A percentile compares a stretch with the other conserved stretches of the same genome.
Conservation (phyloP, 306 rosid species). For the Medicago ruthenica region DNA sequence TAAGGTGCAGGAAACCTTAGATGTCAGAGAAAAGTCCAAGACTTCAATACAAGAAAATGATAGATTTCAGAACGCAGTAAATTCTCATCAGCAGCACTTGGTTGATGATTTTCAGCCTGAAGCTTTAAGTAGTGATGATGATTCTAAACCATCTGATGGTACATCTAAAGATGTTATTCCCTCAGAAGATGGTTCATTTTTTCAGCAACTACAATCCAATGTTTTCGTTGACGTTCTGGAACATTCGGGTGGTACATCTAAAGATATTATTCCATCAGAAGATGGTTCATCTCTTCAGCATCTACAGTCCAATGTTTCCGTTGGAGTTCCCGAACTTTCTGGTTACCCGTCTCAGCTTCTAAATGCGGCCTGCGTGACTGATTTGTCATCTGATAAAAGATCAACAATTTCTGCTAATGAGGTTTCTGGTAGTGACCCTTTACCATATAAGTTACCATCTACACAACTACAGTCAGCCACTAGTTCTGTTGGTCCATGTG, state of each 20-base stretch:
- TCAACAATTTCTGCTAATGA: conserved; percentile 47
- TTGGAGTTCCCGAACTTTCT: conserved; percentile 51
- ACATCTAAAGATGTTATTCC: conserved; percentile 25
- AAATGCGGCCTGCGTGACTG: conserved; percentile 46
- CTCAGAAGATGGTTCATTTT: conserved; percentile 43
- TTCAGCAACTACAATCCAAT: conserved; percentile 48
- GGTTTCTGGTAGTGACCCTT: conserved; percentile 52
- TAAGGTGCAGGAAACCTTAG: conserved; percentile 44
- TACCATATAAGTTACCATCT: conserved; percentile 43
- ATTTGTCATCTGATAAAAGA: conserved; percentile 51
- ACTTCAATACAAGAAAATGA: conserved; percentile 41
- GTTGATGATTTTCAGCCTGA: conserved; percentile 49
- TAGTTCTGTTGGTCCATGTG: conserved; percentile 48
- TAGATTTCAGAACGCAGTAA: conserved; percentile 41
- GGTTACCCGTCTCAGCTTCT: conserved; percentile 44
- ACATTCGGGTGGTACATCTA: conserved; percentile 46
- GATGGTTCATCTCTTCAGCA: conserved; percentile 50
- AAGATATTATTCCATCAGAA: conserved; percentile 36
- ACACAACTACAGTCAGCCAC: conserved; percentile 49
- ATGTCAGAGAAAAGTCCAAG: conserved; percentile 44
- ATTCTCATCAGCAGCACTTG: conserved; percentile 48
- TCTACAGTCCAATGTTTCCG: conserved; percentile 44
- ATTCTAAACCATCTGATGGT: conserved; percentile 32
- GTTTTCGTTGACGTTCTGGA: conserved; percentile 42
- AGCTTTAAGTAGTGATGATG: conserved; percentile 42